phyloP scores from a whole-genome alignment of 129 eudicot species.

The Ambrosia trifida region DNA sequence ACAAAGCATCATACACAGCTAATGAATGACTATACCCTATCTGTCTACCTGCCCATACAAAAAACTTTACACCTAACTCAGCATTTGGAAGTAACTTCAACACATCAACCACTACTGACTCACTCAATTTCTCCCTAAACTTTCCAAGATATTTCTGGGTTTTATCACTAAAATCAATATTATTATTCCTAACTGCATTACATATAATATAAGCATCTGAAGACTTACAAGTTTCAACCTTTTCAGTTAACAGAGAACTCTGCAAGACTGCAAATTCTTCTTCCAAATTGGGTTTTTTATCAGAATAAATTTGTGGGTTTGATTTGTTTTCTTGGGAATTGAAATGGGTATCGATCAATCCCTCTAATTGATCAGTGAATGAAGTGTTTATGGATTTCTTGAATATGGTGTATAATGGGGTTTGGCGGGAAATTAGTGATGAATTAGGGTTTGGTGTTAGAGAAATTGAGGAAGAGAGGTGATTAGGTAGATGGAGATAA shows the following conservation, averaged over 20 bases:
- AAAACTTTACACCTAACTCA: slow-evolving; percentile 72
- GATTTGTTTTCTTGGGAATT: slow-evolving; percentile 18
- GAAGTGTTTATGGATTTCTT: slow-evolving; percentile 39
- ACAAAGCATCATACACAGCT: slow-evolving; percentile 61
- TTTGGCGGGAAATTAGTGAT: slow-evolving; percentile 33
- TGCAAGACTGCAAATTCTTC: slow-evolving; percentile 49
- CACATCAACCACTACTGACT: slow-evolving; percentile 70
- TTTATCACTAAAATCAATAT: slow-evolving; percentile 43
- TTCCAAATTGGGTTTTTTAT: slow-evolving; percentile 26
- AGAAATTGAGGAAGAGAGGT: slow-evolving; percentile 16
- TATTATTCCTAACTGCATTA: slow-evolving; percentile 37
- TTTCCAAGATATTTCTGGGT: slow-evolving; percentile 57
- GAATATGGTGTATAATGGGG: slow-evolving; percentile 16
- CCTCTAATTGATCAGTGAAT: slow-evolving; percentile 42
- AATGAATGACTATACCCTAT: slow-evolving; percentile 73
- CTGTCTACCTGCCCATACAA: slow-evolving; percentile 89
- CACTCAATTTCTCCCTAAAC: slow-evolving; percentile 63
- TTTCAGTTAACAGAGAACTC: slow-evolving; percentile 40
- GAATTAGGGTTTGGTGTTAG: slow-evolving; percentile 24
- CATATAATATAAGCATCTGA: slow-evolving; percentile 44
- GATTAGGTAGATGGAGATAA: slow-evolving; percentile 25
- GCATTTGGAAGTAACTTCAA: slow-evolving; percentile 56
- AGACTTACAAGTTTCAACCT: slow-evolving; percentile 38
- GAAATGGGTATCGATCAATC: slow-evolving; percentile 42
- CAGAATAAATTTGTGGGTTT: slow-evolving; percentile 20